A percentile compares a stretch with the other conserved stretches of the same genome.
These are phyloP conservation scores for Arabidopsis suecica DNA, from an alignment of 345 rosid species.

Conservation along the genomic window DNA sequence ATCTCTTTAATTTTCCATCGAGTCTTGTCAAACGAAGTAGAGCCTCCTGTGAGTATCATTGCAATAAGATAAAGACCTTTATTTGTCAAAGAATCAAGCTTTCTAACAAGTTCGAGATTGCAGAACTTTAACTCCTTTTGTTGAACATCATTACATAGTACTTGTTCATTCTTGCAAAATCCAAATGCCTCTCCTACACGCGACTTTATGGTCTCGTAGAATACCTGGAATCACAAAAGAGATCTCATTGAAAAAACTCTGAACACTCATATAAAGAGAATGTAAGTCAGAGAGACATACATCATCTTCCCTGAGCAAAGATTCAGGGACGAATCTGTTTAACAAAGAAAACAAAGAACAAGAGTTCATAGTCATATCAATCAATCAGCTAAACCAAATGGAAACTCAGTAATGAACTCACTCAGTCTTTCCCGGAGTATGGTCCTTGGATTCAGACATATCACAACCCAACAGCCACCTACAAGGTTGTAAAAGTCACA, in stretches of 20 bases:
- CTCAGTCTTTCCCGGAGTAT: conserved; percentile 50
- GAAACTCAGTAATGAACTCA: conserved; percentile 41
- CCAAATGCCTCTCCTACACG: conserved; percentile 72
- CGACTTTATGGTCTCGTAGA: conserved; percentile 59
- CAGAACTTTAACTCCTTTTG: conserved; percentile 40
- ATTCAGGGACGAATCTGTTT: conserved; percentile 68
- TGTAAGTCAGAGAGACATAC: conserved; percentile 53
- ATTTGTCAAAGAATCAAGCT: conserved; percentile 64
- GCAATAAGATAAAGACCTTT: conserved; percentile 67
- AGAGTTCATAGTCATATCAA: conserved; percentile 4
- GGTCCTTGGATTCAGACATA: conserved; percentile 44
- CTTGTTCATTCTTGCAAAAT: conserved; percentile 40
- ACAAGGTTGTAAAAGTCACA: conserved; percentile 11
- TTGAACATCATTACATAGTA: conserved; percentile 29
- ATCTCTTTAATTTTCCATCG: conserved; percentile 59
- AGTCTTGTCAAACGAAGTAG: conserved; percentile 58
- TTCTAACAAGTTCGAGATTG: conserved; percentile 39
- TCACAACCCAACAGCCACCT: conserved; percentile 83
- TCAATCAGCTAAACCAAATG: conserved; percentile 4
- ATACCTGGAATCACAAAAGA: conserved; percentile 52
- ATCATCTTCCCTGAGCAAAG: conserved; percentile 82
- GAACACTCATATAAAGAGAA: neutral
- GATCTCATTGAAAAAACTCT: neutral
- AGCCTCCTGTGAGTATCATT: conserved; percentile 55
- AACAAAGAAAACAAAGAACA: conserved; percentile 23